Evolutionary conservation across 2,329 filamentous ascomycete genomes (phyloP), one percentile per base, ranked within the genome.

Genomic region (Exutisphaerella laricina): DNA sequence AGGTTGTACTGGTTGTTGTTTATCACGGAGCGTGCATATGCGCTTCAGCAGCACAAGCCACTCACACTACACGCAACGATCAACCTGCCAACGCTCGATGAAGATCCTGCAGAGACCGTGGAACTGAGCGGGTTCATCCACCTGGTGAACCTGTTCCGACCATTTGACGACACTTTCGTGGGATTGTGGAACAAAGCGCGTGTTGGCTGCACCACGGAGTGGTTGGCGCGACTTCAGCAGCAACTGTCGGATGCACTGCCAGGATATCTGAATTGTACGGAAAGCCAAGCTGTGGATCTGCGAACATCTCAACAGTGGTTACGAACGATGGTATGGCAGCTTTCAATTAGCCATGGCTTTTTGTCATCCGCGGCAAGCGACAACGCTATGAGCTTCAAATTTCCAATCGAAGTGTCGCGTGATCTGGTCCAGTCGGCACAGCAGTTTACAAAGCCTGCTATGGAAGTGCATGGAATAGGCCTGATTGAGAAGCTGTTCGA

Each of bases 401-500:
- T 78, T 42, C 78, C 79, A 0, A 70, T 82, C 20, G 71, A 78
- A 26, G 78, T 82, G n/a, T 78, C 78, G 0, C 67, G 76, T 35
- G 77, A 79, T 36, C 70, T 80, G 1, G 67, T 78, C 0, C 63
- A 66, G 9, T 79, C 89, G 65, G 81, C 84, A 4, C 78, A 80
- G 12, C 78, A 84, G 40, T 84, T 92, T 57, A 82, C 83, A 0
- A 78, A 79, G 25, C 75, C 82, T 51, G 80, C 80, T 31, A 82
- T 88, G 70, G 85, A 90, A 50, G 70, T 89, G 3, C 74, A 89
- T 51, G 84, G 82, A 13, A 76, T 85, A 28, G 84, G 84, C 18
- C 63, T 94, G 78, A 79, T 92, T 47, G 85, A 89, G 59, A 90
- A 90, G 60, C 68, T 94, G 9, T 78, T 92, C 55, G 84, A 89